Evolutionary conservation across 164 flowering plant genomes (phyloP), one percentile per base, ranked within the genome.

Genomic region (Kingdonia uniflora): DNA sequence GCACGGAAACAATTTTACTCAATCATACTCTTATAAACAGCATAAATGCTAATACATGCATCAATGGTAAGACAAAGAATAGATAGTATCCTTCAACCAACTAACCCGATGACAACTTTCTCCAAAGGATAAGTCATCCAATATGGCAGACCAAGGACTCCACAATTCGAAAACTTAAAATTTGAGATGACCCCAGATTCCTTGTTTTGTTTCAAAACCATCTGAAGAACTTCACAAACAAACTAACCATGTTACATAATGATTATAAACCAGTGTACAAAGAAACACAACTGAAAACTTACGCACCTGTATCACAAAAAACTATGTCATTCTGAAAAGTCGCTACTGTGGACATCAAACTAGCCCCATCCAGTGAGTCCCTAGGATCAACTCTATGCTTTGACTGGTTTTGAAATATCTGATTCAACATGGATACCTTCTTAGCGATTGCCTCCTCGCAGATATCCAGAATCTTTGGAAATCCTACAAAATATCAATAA

Each of bases 71-170:
- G 35, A 3, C 35, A 3, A 29, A 29, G 8, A 29, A 29, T 8
- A 29, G 35, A 29, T n/a, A n/a, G n/a, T n/a, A n/a, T n/a, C n/a
- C 35, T 29, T 29, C 4, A 29, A 3, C 35, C 35, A 20, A 72
- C 83, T 76, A 61, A 87, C 98, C 50, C 50, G 52, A 71, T 44
- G 67, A 60, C 71, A 65, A 68, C 74, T 52, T 62, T 76, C 73
- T 92, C 99, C 65, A 80, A 51, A 63, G 86, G 74, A 38, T 37
- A 66, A 41, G 71, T 42, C 43, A 76, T 45, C 99, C 99, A 88
- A 62, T 92, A 84, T 53, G 96, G 96, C 47, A 88, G 64, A 45
- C 96, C 95, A 68, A 88, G 87, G 42, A 68, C 56, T 56, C 78
- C 94, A 64, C 84, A 71, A 58, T 86, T 86, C 15, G 95, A 82